Evolutionary conservation across 305 asterid genomes (phyloP).

Genomic region (Fraxinus baroniana): DNA sequence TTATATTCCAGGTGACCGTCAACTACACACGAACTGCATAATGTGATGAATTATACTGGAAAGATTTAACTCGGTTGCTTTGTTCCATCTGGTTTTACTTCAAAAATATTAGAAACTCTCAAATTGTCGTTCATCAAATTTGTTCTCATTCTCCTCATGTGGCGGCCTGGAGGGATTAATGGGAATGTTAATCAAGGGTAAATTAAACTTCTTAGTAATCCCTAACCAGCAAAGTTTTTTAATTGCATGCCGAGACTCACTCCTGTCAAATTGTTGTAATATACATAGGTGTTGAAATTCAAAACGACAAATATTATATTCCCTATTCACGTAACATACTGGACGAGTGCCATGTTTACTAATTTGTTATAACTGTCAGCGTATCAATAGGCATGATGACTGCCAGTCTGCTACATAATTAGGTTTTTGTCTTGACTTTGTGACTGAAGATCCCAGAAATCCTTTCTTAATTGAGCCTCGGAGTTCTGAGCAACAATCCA

Average conservation of each 20-base stretch:
- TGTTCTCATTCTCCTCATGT: neutral
- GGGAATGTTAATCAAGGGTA: neutral
- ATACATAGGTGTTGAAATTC: neutral
- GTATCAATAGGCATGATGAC: neutral
- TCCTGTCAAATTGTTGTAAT: neutral
- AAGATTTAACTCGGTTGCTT: constrained; percentile 10
- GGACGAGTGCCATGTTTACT: neutral
- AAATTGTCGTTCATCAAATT: neutral
- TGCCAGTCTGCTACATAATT: neutral
- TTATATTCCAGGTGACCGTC: constrained; percentile 74
- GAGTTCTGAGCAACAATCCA: neutral
- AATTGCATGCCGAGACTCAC: neutral
- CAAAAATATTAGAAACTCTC: neutral
- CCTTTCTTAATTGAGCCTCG: neutral
- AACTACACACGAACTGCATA: constrained; percentile 14
- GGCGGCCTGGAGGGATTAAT: neutral
- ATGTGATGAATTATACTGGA: constrained; percentile 8
- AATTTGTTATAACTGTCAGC: neutral
- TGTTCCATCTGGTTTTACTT: neutral
- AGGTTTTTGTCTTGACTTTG: neutral
- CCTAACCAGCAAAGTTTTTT: neutral
- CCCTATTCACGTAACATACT: neutral
- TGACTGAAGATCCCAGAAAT: neutral
- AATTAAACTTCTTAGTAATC: neutral
- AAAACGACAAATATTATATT: neutral